Base-by-base conservation (phyloP, 2,329 filamentous ascomycete genomes). In the Colletotrichum scovillei region DNA sequence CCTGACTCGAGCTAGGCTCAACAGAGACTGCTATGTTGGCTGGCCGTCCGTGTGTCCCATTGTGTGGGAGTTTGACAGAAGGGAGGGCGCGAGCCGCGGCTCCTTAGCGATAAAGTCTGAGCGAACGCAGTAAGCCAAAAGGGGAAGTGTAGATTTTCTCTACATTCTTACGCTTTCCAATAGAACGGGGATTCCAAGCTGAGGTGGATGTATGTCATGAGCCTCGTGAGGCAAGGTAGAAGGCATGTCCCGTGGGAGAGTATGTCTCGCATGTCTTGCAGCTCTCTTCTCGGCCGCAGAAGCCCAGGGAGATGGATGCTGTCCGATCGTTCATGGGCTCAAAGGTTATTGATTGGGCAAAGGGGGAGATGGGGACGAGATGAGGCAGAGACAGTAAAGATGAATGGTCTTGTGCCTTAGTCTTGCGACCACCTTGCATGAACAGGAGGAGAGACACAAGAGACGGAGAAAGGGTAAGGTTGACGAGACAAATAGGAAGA, bases 261-360 rank as follows among this genome's bases (percentile, higher is more conserved):
- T 11, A 42, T 65, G 67, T 70, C 70, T 73, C 49, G 24, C 53
- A 73, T 65, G 59, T 49, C 67, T 70, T 69, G 70, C 59, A 62
- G 46, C 11, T 57, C 26, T 62, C 19, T 28, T 63, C 35, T 62
- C 53, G 70, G 60, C 67, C 55, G 67, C 24, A 71, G 57, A 55
- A 73, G 66, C 22, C 49, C 26, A 73, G 66, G 70, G 70, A 73
- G 67, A 73, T 30, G 66, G 46, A 24, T 46, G 53, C 26, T 63
- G 28, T 42, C 26, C 16, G 38, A 42, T 42, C 38, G 14, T 42
- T 28, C 35, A 49, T 60, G 42, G 67, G 22, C 38, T 22, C 42
- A 65, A 62, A 56, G 35, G 26, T 19, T 30, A 67, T 46, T 46
- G 28, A 57, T 64, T 60, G 66, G 60, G 32, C 22, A 68, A 49